Conservation (phyloP, 768 basidiomycete species). For the Termitomyces sp. region DNA sequence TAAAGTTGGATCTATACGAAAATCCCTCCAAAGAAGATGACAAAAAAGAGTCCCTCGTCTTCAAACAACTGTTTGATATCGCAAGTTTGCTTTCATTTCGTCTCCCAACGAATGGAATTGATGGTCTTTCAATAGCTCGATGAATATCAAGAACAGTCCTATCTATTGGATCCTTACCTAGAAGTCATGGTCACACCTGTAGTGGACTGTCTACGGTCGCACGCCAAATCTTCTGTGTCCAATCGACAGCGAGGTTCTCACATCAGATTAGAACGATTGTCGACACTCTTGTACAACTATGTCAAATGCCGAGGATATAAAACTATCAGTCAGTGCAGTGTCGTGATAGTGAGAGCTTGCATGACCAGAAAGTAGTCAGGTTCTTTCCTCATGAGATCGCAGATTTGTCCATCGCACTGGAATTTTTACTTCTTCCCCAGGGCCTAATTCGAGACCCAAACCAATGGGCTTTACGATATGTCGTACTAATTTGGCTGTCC, state of each 20-base stretch:
- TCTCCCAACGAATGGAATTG: background rate
- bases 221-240: conserved; percentile 38
- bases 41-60: conserved; percentile 31
- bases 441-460: conserved; percentile 33
- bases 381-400: conserved; percentile 91
- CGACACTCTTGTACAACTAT: conserved; percentile 68
- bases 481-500: conserved; percentile 88
- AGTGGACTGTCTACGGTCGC: conserved; percentile 54
- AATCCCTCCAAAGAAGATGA: conserved; percentile 39
- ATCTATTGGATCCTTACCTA: conserved; percentile 86
- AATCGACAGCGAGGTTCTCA: conserved; percentile 23
- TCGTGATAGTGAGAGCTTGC: conserved; percentile 2
- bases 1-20: conserved; percentile 38
- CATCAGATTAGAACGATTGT: conserved; percentile 44
- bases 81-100: conserved; percentile 32
- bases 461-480: conserved; percentile 81
- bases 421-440: conserved; percentile 48
- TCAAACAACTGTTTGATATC: conserved; percentile 40
- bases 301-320: conserved; percentile 90
- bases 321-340: conserved; percentile 66
- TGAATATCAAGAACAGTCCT: conserved; percentile 90
- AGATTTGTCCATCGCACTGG: conserved; percentile 72
- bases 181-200: conserved; percentile 75
- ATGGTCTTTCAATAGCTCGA: conserved; percentile 50
- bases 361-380: conserved; percentile 50